Evolutionary conservation across 1,139 yeast genomes (phyloP).

Genomic region (Yamadazyma trypodendri): DNA sequence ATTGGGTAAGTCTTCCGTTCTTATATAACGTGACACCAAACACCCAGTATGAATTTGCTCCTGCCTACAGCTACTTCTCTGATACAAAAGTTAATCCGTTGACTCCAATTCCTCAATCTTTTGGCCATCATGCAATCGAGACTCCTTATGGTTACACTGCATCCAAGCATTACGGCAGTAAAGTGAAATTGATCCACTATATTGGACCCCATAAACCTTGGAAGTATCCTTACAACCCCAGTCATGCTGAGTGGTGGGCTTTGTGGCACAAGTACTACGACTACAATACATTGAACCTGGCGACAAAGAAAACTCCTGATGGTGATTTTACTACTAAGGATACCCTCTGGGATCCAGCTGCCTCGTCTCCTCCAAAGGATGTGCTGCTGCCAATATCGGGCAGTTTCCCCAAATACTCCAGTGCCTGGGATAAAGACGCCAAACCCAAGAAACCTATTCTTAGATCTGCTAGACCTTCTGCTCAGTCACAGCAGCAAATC

Average conservation of each 20-base stretch:
- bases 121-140: conserved; percentile 3
- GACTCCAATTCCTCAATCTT: conserved; percentile 9
- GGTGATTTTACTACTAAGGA: conserved; percentile 21
- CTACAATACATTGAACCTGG: conserved; percentile 8
- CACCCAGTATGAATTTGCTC: conserved; percentile 77
- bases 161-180: conserved; percentile 20
- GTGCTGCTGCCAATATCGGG: not conserved
- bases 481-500: not conserved
- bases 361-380: conserved; percentile 32
- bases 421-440: conserved; percentile 8
- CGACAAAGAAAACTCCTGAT: conserved; percentile 3
- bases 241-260: conserved; percentile 46
- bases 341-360: conserved; percentile 41
- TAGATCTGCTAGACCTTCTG: conserved; percentile 2
- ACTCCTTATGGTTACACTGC: conserved; percentile 27
- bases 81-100: conserved; percentile 1
- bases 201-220: conserved; percentile 87
- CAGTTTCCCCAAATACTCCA: conserved; percentile 6
- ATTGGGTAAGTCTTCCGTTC: conserved; percentile 77
- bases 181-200: conserved; percentile 69
- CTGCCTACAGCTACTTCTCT: conserved; percentile 68
- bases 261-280: conserved; percentile 37
- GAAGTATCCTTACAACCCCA: conserved; percentile 31
- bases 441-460: conserved; percentile 8
- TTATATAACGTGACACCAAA: conserved; percentile 83